Percentiles rank a stretch among this genome's conserved stretches.
Evolutionary conservation across 2,329 filamentous ascomycete species (phyloP).

Genomic region (Fusarium stilboides): DNA sequence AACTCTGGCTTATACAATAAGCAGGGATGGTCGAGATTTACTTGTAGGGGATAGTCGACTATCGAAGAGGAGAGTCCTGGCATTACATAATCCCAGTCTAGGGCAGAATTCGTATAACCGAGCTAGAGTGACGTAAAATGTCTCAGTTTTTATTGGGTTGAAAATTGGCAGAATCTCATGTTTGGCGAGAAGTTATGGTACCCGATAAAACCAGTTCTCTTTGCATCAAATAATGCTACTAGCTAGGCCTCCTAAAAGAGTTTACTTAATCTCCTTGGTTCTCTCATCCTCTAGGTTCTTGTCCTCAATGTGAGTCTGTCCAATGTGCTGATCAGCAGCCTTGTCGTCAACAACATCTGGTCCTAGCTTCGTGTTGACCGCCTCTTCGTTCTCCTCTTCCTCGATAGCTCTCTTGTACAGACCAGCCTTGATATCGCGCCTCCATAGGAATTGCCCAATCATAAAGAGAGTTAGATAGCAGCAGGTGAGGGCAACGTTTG

Average conservation of each 20-base stretch:
- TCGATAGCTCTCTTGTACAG: conserved; percentile 41
- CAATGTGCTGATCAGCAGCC: not conserved
- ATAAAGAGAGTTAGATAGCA: conserved; percentile 53
- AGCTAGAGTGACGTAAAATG: not conserved
- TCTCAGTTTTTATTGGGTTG: too few species aligned
- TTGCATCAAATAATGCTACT: too few species aligned
- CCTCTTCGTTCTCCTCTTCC: conserved; percentile 46
- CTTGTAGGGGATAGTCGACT: too few species aligned
- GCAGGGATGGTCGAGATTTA: too few species aligned
- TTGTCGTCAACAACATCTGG: not conserved
- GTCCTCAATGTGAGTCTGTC: not conserved
- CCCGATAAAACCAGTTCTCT: too few species aligned
- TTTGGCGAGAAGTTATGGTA: too few species aligned
- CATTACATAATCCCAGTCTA: too few species aligned
- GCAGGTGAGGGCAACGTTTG: conserved; percentile 44
- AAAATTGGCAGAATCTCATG: too few species aligned
- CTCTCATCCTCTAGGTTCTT: not conserved
- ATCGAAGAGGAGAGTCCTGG: too few species aligned
- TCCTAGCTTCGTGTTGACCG: conserved; percentile 38
- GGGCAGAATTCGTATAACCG: too few species aligned
- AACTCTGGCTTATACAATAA: too few species aligned
- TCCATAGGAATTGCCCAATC: conserved; percentile 52
- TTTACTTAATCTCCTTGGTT: not conserved
- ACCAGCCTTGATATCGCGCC: conserved; percentile 48
- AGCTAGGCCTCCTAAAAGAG: too few species aligned